Conservation (phyloP, 805 yeast genomes). For the Starmera caribaea region DNA sequence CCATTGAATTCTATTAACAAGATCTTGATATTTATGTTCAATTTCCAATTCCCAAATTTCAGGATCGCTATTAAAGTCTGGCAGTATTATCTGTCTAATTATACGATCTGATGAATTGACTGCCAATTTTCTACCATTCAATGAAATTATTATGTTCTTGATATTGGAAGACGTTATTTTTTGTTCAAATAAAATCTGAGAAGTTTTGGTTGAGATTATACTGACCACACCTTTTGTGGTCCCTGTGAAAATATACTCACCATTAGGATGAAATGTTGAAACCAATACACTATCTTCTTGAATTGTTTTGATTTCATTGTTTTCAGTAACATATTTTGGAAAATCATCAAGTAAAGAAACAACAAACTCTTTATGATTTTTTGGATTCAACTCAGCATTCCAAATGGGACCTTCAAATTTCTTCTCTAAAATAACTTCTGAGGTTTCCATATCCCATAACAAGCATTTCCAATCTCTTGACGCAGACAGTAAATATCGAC, state of each 20-base stretch:
- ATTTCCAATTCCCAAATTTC: constrained; percentile 43
- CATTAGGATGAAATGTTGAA: constrained; percentile 41
- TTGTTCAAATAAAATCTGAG: constrained; percentile 32
- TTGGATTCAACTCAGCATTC: constrained; percentile 53
- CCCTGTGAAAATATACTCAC: constrained; percentile 55
- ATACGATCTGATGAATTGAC: constrained; percentile 73
- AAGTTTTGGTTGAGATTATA: constrained; percentile 23
- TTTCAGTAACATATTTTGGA: constrained; percentile 41
- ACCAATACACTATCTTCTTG: constrained; percentile 14
- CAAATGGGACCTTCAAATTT: constrained; percentile 66
- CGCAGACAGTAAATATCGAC: constrained; percentile 57
- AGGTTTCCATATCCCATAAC: constrained; percentile 62
- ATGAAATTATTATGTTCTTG: constrained; percentile 53
- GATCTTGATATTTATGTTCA: constrained; percentile 82
- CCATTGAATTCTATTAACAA: constrained; percentile 85
- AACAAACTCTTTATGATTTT: constrained; percentile 34
- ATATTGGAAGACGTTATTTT: constrained; percentile 63
- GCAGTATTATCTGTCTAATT: constrained; percentile 50
- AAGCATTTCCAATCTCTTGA: constrained; percentile 78
- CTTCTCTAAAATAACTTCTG: constrained; percentile 31
- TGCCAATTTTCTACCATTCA: constrained; percentile 52
- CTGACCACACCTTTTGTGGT: constrained; percentile 75
- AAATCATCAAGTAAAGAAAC: constrained; percentile 59
- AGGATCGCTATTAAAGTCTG: constrained; percentile 19
- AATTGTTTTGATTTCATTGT: constrained; percentile 12